Evolutionary conservation across 2,329 filamentous ascomycete genomes (phyloP), one percentile per base, ranked within the genome.

Genomic region (Phialocephala sp.): DNA sequence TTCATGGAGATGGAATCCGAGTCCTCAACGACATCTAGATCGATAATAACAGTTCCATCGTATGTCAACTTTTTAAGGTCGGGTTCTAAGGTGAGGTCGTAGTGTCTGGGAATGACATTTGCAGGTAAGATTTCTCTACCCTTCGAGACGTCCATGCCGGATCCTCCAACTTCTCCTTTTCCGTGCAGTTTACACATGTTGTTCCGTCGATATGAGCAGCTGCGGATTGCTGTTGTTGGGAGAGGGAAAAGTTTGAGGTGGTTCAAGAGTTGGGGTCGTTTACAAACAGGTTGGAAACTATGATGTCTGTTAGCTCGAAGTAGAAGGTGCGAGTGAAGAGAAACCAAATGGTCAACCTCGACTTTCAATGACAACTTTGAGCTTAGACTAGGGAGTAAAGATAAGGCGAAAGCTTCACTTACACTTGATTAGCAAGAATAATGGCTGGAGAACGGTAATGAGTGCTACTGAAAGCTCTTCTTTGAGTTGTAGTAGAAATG

Each of bases 21-120:
- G 76, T 96, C 91, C 77, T 97, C 89, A 67, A 87, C 85, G 45
- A 97, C 91, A 73, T 97, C 91, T 67, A 97, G 86, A 75, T 97
- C 92, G 75, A 98, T 94, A 65, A 88, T 80, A 60, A 97, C 93
- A 12, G 85, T 90, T 71, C 94, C 94, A 66, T 94, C 87, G 77
- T 94, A 98, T 69, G 88, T 93, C 79, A 95, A 93, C 70, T 90
- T 93, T 73, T 91, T 85, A 73, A 98, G 91, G 81, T 97, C 88
- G 62, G 94, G 93, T 81, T 98, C 95, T 68, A 98, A 84, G 1
- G 92, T 95, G 73, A 98, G 81, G 78, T 97, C 88, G 80, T 98
- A 98, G 81, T 98, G 93, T 45, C 85, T 81, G n/a, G 94, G 94
- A 78, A 94, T 91, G 75, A 97, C 93, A 76, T 97, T 97, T 80